Base-by-base conservation (phyloP, 2,329 filamentous ascomycete genomes). In the Ambrosiella cleistominuta region DNA sequence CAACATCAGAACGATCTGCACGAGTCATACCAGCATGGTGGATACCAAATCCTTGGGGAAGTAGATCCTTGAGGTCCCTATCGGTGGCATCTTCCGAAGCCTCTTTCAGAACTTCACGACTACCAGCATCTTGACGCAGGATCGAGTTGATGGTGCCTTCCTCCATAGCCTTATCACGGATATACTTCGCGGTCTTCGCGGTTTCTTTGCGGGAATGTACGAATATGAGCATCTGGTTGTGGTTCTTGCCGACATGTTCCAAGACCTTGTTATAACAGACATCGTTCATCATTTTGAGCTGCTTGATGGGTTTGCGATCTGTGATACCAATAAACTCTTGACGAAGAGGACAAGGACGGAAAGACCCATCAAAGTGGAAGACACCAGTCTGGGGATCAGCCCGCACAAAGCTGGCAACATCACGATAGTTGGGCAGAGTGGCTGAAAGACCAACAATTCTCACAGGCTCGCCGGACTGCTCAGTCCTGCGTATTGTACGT, bases 211-310 rank as follows among this genome's bases (percentile, higher is more conserved):
- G 80, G 40, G 94, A 98, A 68, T 98, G 94, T 5, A 98, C 93
- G 67, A 98, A 98, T 61, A 98, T 95, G 44, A 98, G 81, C 90
- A 98, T 96, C 70, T 98, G 93, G 65, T 98, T 95, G 62, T 87
- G 82, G 66, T 94, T 85, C 60, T 85, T 83, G 6, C 93, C 93
- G 37, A 96, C 91, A 67, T 97, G 91, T 70, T 98, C 93, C 57
- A 98, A 80, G 36, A 96, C 90, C 70, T 98, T 98, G 63, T 84
- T 94, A 70, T 98, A 98, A 60, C 89, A 96, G 57, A 98, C 90
- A 65, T 98, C 93, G 67, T 98, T 98, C 93, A 98, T 98, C 0
- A 87, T 94, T 76, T 97, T 96, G 57, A 98, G 75, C 69, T 98
- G 93, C 72, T 97, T 98, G 72, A 98, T 98, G 5, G 93, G 87